Evolutionary conservation across 1,139 yeast species (phyloP).

Genomic region (Komagataea norvegica): DNA sequence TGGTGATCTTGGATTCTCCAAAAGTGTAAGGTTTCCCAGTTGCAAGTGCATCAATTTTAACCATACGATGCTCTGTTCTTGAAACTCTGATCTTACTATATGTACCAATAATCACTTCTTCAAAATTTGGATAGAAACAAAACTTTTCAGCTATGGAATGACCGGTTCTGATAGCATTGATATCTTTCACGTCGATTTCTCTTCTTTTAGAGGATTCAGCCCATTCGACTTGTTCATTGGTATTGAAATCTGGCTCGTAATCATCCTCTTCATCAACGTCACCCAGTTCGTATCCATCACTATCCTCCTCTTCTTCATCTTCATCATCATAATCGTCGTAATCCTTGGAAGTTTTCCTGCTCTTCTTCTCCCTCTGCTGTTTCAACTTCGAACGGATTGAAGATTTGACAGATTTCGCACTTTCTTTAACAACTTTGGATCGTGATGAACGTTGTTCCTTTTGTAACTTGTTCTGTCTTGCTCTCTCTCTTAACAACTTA

Average conservation of each 20-base stretch:
- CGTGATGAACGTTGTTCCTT: slow-evolving; percentile 30
- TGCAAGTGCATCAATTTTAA: slow-evolving; percentile 65
- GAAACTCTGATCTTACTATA: slow-evolving; percentile 78
- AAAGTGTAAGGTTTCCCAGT: slow-evolving; percentile 54
- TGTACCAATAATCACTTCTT: slow-evolving; percentile 62
- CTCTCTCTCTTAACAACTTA: slow-evolving; percentile 75
- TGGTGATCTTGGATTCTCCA: slow-evolving; percentile 41
- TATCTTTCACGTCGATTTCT: slow-evolving; percentile 46
- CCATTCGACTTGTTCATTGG: slow-evolving; percentile 33
- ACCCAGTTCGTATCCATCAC: slow-evolving; percentile 36
- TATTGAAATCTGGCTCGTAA: slow-evolving; percentile 30
- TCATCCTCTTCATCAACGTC: slow-evolving; percentile 39
- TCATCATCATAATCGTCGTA: slow-evolving; percentile 39
- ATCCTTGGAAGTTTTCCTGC: slow-evolving; percentile 33
- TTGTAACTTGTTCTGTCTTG: slow-evolving; percentile 50
- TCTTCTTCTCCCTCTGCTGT: slow-evolving; percentile 74
- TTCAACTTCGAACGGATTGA: slow-evolving; percentile 77
- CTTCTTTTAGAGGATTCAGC: slow-evolving; percentile 39
- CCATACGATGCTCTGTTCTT: slow-evolving; percentile 74
- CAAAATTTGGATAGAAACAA: slow-evolving; percentile 80
- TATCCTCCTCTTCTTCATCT: slow-evolving; percentile 33
- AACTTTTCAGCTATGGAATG: slow-evolving; percentile 69
- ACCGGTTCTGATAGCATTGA: slow-evolving; percentile 71
- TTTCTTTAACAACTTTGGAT: slow-evolving; percentile 23
- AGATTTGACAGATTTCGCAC: slow-evolving; percentile 36